Evolutionary conservation across 2,329 filamentous ascomycete genomes (phyloP), one percentile per base, ranked within the genome.

Genomic region (Neofusicoccum umdonicola): DNA sequence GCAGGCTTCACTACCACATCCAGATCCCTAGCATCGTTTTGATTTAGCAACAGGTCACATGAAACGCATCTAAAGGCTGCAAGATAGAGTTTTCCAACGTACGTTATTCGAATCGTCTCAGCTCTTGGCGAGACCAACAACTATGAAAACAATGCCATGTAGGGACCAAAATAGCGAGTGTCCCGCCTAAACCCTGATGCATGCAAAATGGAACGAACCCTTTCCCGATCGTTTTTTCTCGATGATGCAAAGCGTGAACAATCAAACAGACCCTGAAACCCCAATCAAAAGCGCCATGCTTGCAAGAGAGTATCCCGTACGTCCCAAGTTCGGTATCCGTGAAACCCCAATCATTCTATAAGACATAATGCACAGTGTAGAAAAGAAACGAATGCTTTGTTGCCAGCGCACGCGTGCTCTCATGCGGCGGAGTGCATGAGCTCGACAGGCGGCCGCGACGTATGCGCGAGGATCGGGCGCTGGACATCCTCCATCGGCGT

Each of bases 391-490:
- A 9, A n/a, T n/a, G 8, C 8, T 54, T 44, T 35, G 44, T 37
- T 22, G n/a, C 17, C 1, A 13, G 22, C 31, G 4, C 13, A 44
- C 52, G 12, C 19, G 52, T 11, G 19, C 6, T 13, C 17, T 61
- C 12, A 64, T 51, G 56, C 52, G 52, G 56, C 52, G 44, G 19
- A 6, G 42, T 66, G 47, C 75, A 78, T 78, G 4, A 79, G 67
- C 70, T 79, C 77, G 5, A 79, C 73, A 12, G 77, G 77, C 31
- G 77, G 77, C 62, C 77, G 69, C 12, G 75, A 63, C 9, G 77
- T 79, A 48, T 76, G 72, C 4, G 44, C 63, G 47, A 60, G 35
- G 27, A 58, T 50, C 44, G 62, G 52, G 5, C 52, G 54, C 22
- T 48, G 35, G 19, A 61, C 42, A n/a, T 65, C 48, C 19, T 65